These are phyloP conservation scores for Rachicladosporium sp. DNA, from an alignment of 2,329 filamentous ascomycete genomes.

Conservation along the genomic window DNA sequence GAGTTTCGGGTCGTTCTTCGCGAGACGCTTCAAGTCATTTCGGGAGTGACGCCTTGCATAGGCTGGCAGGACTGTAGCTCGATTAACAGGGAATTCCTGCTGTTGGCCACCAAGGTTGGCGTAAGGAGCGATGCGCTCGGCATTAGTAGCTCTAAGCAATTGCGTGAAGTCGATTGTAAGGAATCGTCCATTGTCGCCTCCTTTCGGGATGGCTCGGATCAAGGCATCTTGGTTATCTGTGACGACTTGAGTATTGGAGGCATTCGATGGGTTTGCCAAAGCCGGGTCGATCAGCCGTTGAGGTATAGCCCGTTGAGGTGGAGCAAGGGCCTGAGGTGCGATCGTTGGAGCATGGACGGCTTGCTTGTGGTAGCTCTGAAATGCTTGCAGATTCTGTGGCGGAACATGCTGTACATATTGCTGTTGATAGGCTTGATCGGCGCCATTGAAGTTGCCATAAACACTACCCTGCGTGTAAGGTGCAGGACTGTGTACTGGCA, in stretches of 20 bases:
- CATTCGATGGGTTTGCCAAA: too few species aligned
- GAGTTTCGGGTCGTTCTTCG: slow-evolving; percentile 29
- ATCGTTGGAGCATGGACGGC: slow-evolving; percentile 14
- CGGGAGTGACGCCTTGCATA: slow-evolving; percentile 33
- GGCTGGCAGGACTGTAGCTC: slow-evolving; percentile 31
- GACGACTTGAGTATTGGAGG: too few species aligned
- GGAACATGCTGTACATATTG: slow-evolving; percentile 7
- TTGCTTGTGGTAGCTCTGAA: slow-evolving; percentile 5
- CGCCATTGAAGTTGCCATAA: slow-evolving; percentile 9
- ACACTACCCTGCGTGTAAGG: slow-evolving; percentile 12
- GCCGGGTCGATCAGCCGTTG: too few species aligned
- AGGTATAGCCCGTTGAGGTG: background rate
- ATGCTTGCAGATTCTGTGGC: slow-evolving; percentile 9
- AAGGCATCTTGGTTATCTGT: slow-evolving; percentile 11
- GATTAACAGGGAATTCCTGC: slow-evolving; percentile 31
- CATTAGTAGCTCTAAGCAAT: slow-evolving; percentile 32
- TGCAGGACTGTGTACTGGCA: slow-evolving; percentile 17
- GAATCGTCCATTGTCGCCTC: slow-evolving; percentile 25
- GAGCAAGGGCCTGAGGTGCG: slow-evolving; percentile 19
- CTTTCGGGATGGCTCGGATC: slow-evolving; percentile 17
- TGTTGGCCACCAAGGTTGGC: slow-evolving; percentile 31
- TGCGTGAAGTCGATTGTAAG: slow-evolving; percentile 29
- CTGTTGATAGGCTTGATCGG: slow-evolving; percentile 3
- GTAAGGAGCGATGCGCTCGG: slow-evolving; percentile 30
- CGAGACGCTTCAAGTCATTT: slow-evolving; percentile 33